A percentile compares a stretch with the other conserved stretches of the same genome.
phyloP scores from a whole-genome alignment of 345 rosid genomes.

The Lepidium africanum region DNA sequence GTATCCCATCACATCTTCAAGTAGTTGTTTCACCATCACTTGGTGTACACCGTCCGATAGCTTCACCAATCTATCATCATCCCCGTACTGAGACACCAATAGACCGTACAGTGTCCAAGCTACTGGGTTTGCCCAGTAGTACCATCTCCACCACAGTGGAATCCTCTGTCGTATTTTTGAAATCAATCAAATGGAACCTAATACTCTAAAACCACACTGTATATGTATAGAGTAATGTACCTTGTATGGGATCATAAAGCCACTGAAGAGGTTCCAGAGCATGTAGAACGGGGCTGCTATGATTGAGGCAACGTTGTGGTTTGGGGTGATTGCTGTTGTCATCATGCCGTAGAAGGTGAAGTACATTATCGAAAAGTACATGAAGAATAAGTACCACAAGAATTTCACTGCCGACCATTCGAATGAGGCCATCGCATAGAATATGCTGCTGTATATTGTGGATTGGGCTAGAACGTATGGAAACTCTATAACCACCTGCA shows the following conservation, averaged over 20 bases:
- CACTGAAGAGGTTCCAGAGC: conserved; percentile 99
- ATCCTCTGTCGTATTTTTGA: conserved; percentile 55
- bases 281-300: conserved; percentile 90
- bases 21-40: conserved; percentile 48
- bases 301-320: conserved; percentile 86
- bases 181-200: neutral
- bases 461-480: conserved; percentile 86
- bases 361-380: conserved; percentile 82
- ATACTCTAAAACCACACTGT: no score
- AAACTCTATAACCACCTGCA: conserved; percentile 86
- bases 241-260: conserved; percentile 93
- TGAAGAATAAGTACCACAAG: conserved; percentile 84
- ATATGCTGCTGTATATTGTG: conserved; percentile 58
- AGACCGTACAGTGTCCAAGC: conserved; percentile 95
- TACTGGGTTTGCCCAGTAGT: conserved; percentile 95
- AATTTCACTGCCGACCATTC: conserved; percentile 81
- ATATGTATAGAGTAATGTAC: conserved; percentile 28
- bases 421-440: conserved; percentile 88
- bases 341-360: conserved; percentile 98
- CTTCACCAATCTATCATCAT: conserved; percentile 41
- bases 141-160: conserved; percentile 98
- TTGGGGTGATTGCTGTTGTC: conserved; percentile 96
- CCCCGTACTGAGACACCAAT: conserved; percentile 73
- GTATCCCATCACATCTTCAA: conserved; percentile 55
- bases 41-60: conserved; percentile 46